phyloP scores from a whole-genome alignment of 1,139 yeast species.

The Blastobotrys capitulatus region DNA sequence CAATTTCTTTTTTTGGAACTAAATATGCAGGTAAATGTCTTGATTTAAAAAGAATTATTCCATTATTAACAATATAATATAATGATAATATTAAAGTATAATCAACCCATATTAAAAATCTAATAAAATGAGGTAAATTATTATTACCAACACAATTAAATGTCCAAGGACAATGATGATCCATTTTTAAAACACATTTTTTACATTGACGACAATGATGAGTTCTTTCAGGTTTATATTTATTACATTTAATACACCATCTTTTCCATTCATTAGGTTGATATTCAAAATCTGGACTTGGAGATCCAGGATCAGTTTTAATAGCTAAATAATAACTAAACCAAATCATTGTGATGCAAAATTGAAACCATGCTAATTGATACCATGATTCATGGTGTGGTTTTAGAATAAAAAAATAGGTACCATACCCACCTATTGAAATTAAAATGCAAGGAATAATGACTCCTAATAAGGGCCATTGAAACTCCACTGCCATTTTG shows the following conservation, averaged over 20 bases:
- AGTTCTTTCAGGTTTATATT: conserved; percentile 66
- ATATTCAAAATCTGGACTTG: conserved; percentile 42
- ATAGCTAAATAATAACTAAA: conserved; percentile 61
- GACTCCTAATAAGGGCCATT: conserved; percentile 30
- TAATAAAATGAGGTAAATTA: conserved; percentile 76
- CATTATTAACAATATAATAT: conserved; percentile 40
- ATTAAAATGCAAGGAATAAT: conserved; percentile 59
- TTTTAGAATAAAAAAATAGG: conserved; percentile 52
- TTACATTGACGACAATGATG: conserved; percentile 64
- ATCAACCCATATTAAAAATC: conserved; percentile 69
- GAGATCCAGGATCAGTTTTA: conserved; percentile 51
- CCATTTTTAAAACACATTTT: conserved; percentile 69
- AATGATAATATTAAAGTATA: conserved; percentile 49
- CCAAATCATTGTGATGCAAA: conserved; percentile 58
- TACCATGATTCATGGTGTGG: conserved; percentile 38
- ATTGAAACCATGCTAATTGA: conserved; percentile 47
- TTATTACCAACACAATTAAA: conserved; percentile 74
- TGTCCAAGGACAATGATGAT: conserved; percentile 89
- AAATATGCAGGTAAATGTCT: conserved; percentile 57
- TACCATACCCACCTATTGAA: conserved; percentile 55
- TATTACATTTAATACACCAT: conserved; percentile 62
- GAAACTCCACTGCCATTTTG: conserved; percentile 25
- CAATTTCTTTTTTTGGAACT: conserved; percentile 48
- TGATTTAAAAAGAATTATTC: conserved; percentile 44
- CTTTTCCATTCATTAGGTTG: conserved; percentile 44